A percentile compares a stretch with the other conserved stretches of the same genome.
These are phyloP conservation scores for Pichia sp. DNA, from an alignment of 1,139 yeast species.

Conservation along the genomic window DNA sequence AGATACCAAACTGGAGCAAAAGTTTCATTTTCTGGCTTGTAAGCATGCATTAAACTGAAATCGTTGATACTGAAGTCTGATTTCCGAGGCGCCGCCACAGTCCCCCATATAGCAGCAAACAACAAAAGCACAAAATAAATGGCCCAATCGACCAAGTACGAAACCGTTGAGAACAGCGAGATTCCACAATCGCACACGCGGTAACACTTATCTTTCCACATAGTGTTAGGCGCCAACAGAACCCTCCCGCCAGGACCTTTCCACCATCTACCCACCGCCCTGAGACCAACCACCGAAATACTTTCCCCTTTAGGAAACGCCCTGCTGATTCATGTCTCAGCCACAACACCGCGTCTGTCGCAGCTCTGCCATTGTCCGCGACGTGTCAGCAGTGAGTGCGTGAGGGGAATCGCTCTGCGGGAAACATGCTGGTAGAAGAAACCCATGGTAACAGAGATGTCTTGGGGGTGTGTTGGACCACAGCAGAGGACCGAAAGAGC, in stretches of 20 bases:
- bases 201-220: background rate
- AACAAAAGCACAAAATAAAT: constrained; percentile 23
- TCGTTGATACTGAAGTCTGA: constrained; percentile 40
- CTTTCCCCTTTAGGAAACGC: no score
- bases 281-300: no score
- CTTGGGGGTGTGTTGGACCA: no score
- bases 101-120: constrained; percentile 33
- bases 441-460: no score
- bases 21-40: constrained; percentile 33
- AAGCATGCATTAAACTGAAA: constrained; percentile 31
- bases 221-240: background rate
- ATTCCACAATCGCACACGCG: background rate
- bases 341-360: no score
- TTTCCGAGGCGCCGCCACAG: constrained; percentile 34
- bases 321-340: no score
- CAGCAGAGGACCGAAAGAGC: no score
- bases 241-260: no score
- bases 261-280: background rate
- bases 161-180: constrained; percentile 22
- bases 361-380: no score
- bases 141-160: constrained; percentile 36
- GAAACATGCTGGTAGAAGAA: no score
- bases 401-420: no score
- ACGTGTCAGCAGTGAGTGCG: no score
- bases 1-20: constrained; percentile 34